These are phyloP conservation scores for Schizophyllum commune DNA, from an alignment of 1,284 basidiomycete species.

Conservation along the genomic window DNA sequence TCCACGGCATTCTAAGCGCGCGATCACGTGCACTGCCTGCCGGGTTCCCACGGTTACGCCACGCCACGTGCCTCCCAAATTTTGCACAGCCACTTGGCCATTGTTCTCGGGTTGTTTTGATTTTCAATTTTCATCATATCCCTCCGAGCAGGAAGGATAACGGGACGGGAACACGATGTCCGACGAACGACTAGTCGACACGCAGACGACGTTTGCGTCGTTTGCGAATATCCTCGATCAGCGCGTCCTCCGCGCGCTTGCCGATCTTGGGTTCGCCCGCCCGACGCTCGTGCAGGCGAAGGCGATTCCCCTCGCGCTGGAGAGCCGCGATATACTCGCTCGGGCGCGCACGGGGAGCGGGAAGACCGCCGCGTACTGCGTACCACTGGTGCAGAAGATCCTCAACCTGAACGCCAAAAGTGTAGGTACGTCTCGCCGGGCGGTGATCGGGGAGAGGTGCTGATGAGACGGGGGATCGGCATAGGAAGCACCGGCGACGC, in stretches of 20 bases:
- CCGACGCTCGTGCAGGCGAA: conserved; percentile 80
- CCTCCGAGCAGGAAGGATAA: no score
- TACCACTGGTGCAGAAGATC: conserved; percentile 89
- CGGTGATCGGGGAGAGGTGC: neutral
- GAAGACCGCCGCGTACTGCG: conserved; percentile 94
- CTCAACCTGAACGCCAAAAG: conserved; percentile 58
- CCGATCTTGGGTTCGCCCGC: conserved; percentile 74
- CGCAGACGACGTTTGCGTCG: conserved; percentile 45
- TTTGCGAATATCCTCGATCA: conserved; percentile 71
- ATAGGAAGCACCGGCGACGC: conserved; percentile 36
- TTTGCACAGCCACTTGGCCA: neutral
- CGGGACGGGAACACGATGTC: neutral
- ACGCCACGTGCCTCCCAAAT: neutral
- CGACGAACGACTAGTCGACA: conserved; percentile 1
- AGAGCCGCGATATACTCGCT: conserved; percentile 89
- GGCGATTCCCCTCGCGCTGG: conserved; percentile 81
- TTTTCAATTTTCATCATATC: neutral
- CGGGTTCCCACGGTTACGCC: neutral
- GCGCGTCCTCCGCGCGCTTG: conserved; percentile 71
- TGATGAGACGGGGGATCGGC: neutral
- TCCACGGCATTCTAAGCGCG: neutral
- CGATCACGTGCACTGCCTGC: neutral
- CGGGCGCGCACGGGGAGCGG: conserved; percentile 93
- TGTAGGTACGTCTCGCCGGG: conserved; percentile 41
- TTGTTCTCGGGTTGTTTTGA: neutral